A percentile compares a stretch with the other conserved stretches of the same genome.
Conservation (phyloP, 495 filamentous ascomycete species). For the Clavariopsis aquatica region DNA sequence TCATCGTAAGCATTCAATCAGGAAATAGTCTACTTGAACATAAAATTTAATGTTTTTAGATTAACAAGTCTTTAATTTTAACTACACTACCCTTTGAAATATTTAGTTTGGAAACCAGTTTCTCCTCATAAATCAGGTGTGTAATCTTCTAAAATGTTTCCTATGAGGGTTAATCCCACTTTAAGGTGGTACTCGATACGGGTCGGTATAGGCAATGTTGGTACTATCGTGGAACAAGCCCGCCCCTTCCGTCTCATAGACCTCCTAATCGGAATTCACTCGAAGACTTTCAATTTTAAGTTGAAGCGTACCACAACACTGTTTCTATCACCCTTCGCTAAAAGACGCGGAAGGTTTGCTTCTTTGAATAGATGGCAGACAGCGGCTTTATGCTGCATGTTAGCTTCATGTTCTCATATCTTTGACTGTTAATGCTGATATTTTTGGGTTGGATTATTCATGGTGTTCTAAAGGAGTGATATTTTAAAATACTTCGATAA, state of each 20-base stretch:
- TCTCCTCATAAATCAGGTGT: constrained; percentile 18
- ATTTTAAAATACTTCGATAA: too few relatives aligned
- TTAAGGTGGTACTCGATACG: constrained; percentile 18
- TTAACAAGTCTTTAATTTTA: too few relatives aligned
- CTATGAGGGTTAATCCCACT: not conserved
- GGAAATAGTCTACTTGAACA: too few relatives aligned
- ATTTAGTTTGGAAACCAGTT: too few relatives aligned
- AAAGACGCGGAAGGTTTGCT: constrained; percentile 7
- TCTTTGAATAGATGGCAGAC: constrained; percentile 2
- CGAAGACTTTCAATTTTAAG: constrained; percentile 10
- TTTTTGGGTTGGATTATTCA: too few relatives aligned
- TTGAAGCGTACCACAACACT: not conserved
- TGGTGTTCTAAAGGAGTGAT: too few relatives aligned
- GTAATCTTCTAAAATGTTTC: not conserved
- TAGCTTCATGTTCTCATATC: too few relatives aligned
- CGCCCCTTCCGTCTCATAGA: constrained; percentile 16
- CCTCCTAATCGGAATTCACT: constrained; percentile 8
- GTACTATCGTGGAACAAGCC: constrained; percentile 24
- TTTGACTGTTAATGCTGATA: too few relatives aligned
- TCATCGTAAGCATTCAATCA: too few relatives aligned
- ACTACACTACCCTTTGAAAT: too few relatives aligned
- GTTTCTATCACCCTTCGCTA: constrained; percentile 17
- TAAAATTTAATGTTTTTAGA: too few relatives aligned
- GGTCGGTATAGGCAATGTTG: constrained; percentile 24
- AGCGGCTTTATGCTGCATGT: constrained; percentile 19